Evolutionary conservation across 2,329 filamentous ascomycete genomes (phyloP).

Genomic region (Alternaria postmessia): DNA sequence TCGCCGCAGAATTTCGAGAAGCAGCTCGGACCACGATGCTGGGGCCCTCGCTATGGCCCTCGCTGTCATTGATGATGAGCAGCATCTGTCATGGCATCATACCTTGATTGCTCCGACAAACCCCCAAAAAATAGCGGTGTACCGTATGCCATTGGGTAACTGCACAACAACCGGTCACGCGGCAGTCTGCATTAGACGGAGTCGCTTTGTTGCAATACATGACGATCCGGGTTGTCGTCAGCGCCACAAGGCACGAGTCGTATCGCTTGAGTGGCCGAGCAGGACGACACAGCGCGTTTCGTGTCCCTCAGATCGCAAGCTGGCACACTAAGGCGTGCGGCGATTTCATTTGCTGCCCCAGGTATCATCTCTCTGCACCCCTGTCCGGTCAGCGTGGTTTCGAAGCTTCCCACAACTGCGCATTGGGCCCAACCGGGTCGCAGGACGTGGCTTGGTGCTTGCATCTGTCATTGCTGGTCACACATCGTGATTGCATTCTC

Average conservation of each 20-base stretch:
- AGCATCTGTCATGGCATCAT: conserved; percentile 28
- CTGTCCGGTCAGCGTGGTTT: conserved; percentile 36
- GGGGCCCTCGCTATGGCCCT: neutral
- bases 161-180: conserved; percentile 23
- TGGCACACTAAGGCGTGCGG: conserved; percentile 24
- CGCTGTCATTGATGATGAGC: conserved; percentile 26
- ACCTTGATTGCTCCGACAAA: conserved; percentile 34
- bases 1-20: conserved; percentile 40
- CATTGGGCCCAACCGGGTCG: conserved; percentile 34
- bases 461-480: conserved; percentile 25
- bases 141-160: conserved; percentile 10
- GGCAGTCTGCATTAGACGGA: conserved; percentile 25
- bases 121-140: conserved; percentile 43
- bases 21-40: conserved; percentile 32
- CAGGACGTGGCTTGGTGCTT: conserved; percentile 25
- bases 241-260: conserved; percentile 73
- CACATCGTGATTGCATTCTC: conserved; percentile 25
- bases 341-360: conserved; percentile 45
- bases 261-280: conserved; percentile 60
- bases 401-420: conserved; percentile 26
- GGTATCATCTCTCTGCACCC: conserved; percentile 26
- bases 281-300: conserved; percentile 41
- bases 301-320: conserved; percentile 24
- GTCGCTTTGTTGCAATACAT: conserved; percentile 30
- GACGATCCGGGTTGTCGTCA: conserved; percentile 32